Evolutionary conservation across 306 rosid genomes (phyloP), one percentile per base, ranked within the genome.

Genomic region (Argentina anserina): DNA sequence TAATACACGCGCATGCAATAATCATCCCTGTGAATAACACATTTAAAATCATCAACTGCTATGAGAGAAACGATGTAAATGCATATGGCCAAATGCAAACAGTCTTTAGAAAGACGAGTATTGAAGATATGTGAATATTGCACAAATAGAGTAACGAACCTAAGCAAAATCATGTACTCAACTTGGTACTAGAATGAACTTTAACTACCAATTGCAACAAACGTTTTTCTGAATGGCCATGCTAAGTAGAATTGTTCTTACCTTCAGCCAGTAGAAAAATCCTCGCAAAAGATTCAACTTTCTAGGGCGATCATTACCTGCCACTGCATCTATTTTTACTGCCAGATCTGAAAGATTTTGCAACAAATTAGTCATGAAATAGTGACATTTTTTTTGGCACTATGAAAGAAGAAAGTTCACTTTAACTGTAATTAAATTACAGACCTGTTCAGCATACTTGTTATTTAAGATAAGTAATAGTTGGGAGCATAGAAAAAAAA

Each of bases 231-330:
- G 1, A 6, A 59, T 15, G 65, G 6, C 21, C 34, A 18, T 36
- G 61, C 21, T 21, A 71, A 59, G 23, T 37, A 15, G 26, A 60
- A 26, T 29, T 12, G 21, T 56, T 39, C 83, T 82, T 66, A 93
- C 97, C 86, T 86, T 25, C 85, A 93, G 74, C 90, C 90, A 90
- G 83, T 82, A 87, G 72, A 81, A 47, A 69, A 89, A 91, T 69
- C 96, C 96, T 43, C 98, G 96, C 49, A 89, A 74, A 43, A 93
- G 81, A 76, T 84, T 83, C 82, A 88, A 76, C 68, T 67, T 70
- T 75, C 12, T 89, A 43, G 18, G 77, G 28, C 65, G 75, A 76
- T 84, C 74, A 37, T 47, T 18, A 74, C 75, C 45, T 58, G 23
- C 14, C 64, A 26, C 67, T 39, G 43, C 26, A 0, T 34, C 26